phyloP scores from a whole-genome alignment of 2,329 filamentous ascomycete species.

The Xylariales sp. region DNA sequence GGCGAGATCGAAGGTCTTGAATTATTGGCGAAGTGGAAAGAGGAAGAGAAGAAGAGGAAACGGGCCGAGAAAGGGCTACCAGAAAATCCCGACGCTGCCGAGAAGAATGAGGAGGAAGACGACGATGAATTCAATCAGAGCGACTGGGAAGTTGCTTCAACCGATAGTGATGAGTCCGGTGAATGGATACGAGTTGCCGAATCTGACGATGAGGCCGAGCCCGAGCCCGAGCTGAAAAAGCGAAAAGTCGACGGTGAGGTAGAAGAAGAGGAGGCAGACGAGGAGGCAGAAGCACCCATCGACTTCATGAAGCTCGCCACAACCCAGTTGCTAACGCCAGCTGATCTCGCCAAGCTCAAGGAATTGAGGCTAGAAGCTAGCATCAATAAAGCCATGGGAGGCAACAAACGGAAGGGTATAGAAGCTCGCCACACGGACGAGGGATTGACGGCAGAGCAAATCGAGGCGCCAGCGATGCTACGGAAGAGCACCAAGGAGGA shows the following conservation, averaged over 20 bases:
- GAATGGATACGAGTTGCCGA: conserved; percentile 96
- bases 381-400: conserved; percentile 72
- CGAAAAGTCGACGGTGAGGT: conserved; percentile 61
- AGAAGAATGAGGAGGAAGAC: conserved; percentile 70
- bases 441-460: conserved; percentile 88
- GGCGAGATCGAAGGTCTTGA: conserved; percentile 94
- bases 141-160: conserved; percentile 71
- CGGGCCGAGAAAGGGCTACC: conserved; percentile 75
- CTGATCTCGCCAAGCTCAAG: conserved; percentile 92
- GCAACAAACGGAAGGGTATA: conserved; percentile 61
- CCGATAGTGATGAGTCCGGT: conserved; percentile 75
- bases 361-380: conserved; percentile 83
- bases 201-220: conserved; percentile 81
- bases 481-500: conserved; percentile 92
- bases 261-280: conserved; percentile 55
- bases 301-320: conserved; percentile 82
- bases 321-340: conserved; percentile 92
- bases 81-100: conserved; percentile 70
- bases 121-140: conserved; percentile 66
- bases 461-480: conserved; percentile 85
- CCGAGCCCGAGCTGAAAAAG: conserved; percentile 75
- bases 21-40: conserved; percentile 91
- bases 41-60: conserved; percentile 83
- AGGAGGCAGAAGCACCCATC: conserved; percentile 56
- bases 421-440: conserved; percentile 80